Evolutionary conservation across 257 asterid species (phyloP), one percentile per base, ranked within the genome.

Genomic region (Paulownia fortunei): DNA sequence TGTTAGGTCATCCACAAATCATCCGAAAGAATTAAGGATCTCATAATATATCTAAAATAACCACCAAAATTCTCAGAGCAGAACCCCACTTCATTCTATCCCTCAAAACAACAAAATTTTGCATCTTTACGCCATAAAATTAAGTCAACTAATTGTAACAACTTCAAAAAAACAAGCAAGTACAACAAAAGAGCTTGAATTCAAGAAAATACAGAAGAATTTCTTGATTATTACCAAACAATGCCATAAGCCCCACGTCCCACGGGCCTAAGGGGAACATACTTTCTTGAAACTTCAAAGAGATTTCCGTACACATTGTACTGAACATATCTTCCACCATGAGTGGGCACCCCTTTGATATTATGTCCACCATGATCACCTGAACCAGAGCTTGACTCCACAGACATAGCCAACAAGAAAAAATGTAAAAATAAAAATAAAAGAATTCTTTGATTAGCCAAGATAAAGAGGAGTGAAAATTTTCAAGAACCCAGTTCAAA

Each of bases 171-270:
- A 61, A 10, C 63, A 21, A 59, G 42, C 9, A 36, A 36, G 36
- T 41, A 32, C 2, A 8, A 76, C 8, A 32, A 37, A 69, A 61
- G 5, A 42, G 47, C 76, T 9, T 18, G 42, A 76, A 21, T 12
- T 16, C 55, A 71, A 65, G 19, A 58, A 59, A 67, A 47, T 1
- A 10, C 18, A 11, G 6, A 36, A 32, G 27, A 73, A 55, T 3
- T 30, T 24, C 3, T 26, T 10, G 71, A 74, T 66, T 26, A 56
- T 80, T 81, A 92, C 97, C 97, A 92, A 83, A 92, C 92, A 70
- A 90, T 90, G 80, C 97, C 97, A 76, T 85, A 86, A 79, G 96
- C 97, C 24, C 97, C 97, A 76, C 97, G 92, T 1, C 97, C 97
- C 6, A 92, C 94, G 0, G 96, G 97, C 86, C 92, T 85, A 64